These are phyloP conservation scores for Blastomyces gilchristii DNA, from an alignment of 2,329 filamentous ascomycete species.

Conservation along the genomic window DNA sequence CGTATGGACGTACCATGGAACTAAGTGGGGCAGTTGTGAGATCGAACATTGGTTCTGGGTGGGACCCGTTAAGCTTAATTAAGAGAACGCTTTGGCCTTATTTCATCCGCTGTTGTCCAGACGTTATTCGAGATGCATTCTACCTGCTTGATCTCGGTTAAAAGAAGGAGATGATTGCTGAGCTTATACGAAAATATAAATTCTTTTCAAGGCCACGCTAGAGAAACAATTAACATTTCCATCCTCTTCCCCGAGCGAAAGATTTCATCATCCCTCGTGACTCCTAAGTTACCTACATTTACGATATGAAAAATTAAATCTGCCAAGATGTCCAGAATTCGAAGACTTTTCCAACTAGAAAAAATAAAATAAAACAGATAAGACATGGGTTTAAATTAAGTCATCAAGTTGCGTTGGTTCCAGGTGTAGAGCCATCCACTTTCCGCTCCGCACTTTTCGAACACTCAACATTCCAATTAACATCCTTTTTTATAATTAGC, in stretches of 20 bases:
- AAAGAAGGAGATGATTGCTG: not conserved
- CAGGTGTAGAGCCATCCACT: not conserved
- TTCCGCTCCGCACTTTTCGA: not conserved
- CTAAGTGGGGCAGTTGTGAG: not conserved
- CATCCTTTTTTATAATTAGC: slow-evolving; percentile 2
- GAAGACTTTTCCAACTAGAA: not conserved
- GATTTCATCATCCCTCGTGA: not conserved
- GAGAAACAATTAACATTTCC: not conserved
- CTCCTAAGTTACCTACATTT: not conserved
- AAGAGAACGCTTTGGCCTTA: not conserved
- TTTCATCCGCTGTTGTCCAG: not conserved
- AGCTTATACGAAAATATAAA: not conserved
- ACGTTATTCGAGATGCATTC: too few species aligned
- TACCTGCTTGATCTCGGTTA: not conserved
- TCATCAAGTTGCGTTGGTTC: not conserved
- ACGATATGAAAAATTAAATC: not conserved
- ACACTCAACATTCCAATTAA: slow-evolving; percentile 7
- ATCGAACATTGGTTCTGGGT: not conserved
- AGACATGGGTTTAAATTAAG: not conserved
- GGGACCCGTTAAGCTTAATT: not conserved
- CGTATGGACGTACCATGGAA: not conserved
- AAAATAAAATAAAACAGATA: not conserved
- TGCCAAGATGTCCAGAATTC: not conserved
- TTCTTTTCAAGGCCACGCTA: not conserved
- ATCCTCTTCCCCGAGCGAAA: not conserved